Percentiles rank a stretch among this genome's conserved stretches.
Conservation (phyloP, 495 filamentous ascomycete genomes). For the Daldinia bambusicola region DNA sequence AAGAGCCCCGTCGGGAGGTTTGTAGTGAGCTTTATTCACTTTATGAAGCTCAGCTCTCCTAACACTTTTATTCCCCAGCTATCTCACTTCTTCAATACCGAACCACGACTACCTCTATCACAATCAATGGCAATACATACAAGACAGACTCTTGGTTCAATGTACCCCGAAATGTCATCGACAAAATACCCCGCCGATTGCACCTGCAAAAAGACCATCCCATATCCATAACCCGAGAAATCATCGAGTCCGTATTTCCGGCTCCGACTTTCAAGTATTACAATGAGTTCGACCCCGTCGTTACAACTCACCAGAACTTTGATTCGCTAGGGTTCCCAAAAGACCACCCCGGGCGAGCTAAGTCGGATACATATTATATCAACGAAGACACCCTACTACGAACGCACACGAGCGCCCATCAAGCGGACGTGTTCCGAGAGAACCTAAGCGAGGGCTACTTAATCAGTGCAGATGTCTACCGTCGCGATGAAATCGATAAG, state of each 20-base stretch:
- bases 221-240: slow-evolving; percentile 84
- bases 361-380: slow-evolving; percentile 95
- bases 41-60: slow-evolving; percentile 10
- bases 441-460: slow-evolving; percentile 81
- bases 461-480: slow-evolving; percentile 95
- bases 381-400: slow-evolving; percentile 85
- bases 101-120: slow-evolving; percentile 46
- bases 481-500: slow-evolving; percentile 92
- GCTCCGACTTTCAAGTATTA: slow-evolving; percentile 75
- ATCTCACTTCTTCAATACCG: slow-evolving; percentile 19
- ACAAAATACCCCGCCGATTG: slow-evolving; percentile 75
- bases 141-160: slow-evolving; percentile 86
- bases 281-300: slow-evolving; percentile 81
- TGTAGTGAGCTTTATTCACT: slow-evolving; percentile 9
- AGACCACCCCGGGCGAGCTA: slow-evolving; percentile 88
- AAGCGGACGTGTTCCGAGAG: slow-evolving; percentile 85
- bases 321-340: slow-evolving; percentile 91
- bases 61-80: slow-evolving; percentile 16
- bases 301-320: slow-evolving; percentile 90
- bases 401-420: slow-evolving; percentile 94
- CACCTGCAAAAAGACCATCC: slow-evolving; percentile 92
- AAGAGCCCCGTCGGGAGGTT: slow-evolving; percentile 34
- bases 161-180: slow-evolving; percentile 76
- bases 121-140: slow-evolving; percentile 72
- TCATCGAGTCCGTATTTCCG: slow-evolving; percentile 92